A percentile compares a stretch with the other conserved stretches of the same genome.
phyloP scores from a whole-genome alignment of 1,139 yeast genomes.

The Saccharomyces pastorianus region DNA sequence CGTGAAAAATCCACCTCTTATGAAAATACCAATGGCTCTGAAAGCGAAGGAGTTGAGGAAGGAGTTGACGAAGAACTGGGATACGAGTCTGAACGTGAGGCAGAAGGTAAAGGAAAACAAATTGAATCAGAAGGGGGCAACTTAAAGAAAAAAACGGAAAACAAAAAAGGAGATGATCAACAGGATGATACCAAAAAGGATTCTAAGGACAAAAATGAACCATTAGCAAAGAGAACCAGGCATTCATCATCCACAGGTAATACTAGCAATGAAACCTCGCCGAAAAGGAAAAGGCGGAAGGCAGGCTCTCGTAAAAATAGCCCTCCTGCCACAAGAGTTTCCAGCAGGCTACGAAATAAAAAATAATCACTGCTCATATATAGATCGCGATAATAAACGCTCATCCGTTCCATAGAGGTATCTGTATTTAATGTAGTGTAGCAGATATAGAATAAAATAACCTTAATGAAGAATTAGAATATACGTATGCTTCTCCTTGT shows the following conservation, averaged over 20 bases:
- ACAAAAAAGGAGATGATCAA: not conserved
- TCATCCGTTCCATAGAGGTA: not conserved
- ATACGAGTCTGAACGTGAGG: slow-evolving; percentile 3
- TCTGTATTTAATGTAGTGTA: not conserved
- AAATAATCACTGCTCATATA: slow-evolving; percentile 11
- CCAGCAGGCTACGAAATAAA: slow-evolving; percentile 25
- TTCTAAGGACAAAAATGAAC: slow-evolving; percentile 13
- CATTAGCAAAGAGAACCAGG: slow-evolving; percentile 27
- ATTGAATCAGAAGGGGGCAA: slow-evolving; percentile 3
- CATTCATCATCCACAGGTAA: slow-evolving; percentile 15
- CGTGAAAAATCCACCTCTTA: not conserved
- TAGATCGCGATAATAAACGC: slow-evolving; percentile 1
- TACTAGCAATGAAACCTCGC: slow-evolving; percentile 10
- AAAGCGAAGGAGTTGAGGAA: slow-evolving; percentile 5
- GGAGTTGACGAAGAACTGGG: slow-evolving; percentile 3
- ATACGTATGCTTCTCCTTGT: not conserved
- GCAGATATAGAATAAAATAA: not conserved
- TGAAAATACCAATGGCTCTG: slow-evolving; percentile 4
- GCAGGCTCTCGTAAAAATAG: slow-evolving; percentile 4
- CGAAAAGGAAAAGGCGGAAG: slow-evolving; percentile 19
- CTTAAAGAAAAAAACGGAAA: slow-evolving; percentile 1
- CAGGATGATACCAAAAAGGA: slow-evolving; percentile 10
- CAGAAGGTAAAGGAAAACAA: slow-evolving; percentile 10
- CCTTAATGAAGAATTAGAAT: not conserved
- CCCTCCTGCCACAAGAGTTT: slow-evolving; percentile 15